phyloP scores from a whole-genome alignment of 139 green algal species.

The Dunaliella primolecta region DNA sequence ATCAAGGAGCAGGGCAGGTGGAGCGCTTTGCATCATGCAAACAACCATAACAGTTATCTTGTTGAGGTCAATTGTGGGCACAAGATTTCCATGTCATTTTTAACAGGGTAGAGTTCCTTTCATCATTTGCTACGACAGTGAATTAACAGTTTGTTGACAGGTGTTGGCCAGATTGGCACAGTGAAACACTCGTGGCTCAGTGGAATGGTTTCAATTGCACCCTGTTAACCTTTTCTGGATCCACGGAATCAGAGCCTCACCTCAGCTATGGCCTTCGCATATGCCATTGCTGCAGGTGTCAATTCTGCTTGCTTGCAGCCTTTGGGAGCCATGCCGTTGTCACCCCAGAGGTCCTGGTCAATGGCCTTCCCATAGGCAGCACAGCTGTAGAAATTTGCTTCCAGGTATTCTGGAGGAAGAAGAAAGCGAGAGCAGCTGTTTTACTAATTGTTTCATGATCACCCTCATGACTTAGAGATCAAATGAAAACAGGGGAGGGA shows the following conservation, averaged over 20 bases:
- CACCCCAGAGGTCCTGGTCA: neutral
- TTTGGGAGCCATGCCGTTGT: neutral
- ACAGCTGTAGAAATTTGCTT: conserved; percentile 22
- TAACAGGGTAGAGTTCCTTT: too few species aligned
- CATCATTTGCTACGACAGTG: too few species aligned
- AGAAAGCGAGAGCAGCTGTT: too few species aligned
- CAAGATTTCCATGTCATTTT: too few species aligned
- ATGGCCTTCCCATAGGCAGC: conserved; percentile 17
- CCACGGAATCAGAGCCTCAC: neutral
- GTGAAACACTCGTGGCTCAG: neutral
- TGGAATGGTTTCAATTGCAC: neutral
- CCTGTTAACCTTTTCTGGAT: neutral
- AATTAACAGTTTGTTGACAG: too few species aligned
- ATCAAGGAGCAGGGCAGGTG: neutral
- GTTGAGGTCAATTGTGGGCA: neutral
- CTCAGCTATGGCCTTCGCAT: conserved; percentile 7
- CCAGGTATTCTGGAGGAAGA: conserved; percentile 7
- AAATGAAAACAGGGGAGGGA: too few species aligned
- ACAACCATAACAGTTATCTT: neutral
- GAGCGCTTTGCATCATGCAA: neutral
- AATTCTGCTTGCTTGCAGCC: conserved; percentile 6
- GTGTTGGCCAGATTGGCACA: neutral
- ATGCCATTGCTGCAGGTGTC: neutral
- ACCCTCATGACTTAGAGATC: neutral
- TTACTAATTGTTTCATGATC: too few species aligned